Base-by-base conservation (phyloP, 2,329 filamentous ascomycete genomes). In the Westerdykella sp. region DNA sequence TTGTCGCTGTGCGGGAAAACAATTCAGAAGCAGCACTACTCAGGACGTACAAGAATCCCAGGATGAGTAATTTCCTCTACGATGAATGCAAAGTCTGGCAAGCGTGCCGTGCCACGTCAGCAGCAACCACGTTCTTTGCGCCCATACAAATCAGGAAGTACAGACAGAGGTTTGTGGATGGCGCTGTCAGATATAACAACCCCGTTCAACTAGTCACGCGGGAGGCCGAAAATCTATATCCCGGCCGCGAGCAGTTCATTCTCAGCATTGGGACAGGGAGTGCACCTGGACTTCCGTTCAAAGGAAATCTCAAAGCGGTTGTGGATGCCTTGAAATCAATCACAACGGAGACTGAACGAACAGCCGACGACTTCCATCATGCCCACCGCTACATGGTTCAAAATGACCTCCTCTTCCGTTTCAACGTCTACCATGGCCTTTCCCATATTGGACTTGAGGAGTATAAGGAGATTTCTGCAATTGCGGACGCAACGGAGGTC, bases 111-210 rank as follows among this genome's bases (percentile, higher is more conserved):
- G 62, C 62, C 0, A 65, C 60, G 3, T 59, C 59, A 5, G 60
- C 62, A 9, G 58, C 62, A 2, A 45, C 57, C 1, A 53, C 54
- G 2, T 65, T 60, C 39, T 65, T 65, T 41, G 51, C 59, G 13
- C 47, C 67, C 0, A 68, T 76, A 28, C 37, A 47, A 1, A 60
- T 76, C 22, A 65, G 63, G 1, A 42, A 48, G 2, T 60, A 59
- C 2, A 39, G 47, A 1, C 40, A 56, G 37, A 34, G 38, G 0
- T 74, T 69, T 44, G 56, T 71, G 13, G 73, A 76, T 49, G 72
- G 69, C 9, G 46, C 40, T 12, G 42, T 40, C 18, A 40, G 46
- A 28, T 35, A 35, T 4, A 76, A 76, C 52, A 76, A 76, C 43
- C 74, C 73, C 1, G 55, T 71, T 12, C 45, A 55, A 14, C 30